Evolutionary conservation across 2,329 filamentous ascomycete genomes (phyloP), one percentile per base, ranked within the genome.

Genomic region (Fusarium subglutinans): DNA sequence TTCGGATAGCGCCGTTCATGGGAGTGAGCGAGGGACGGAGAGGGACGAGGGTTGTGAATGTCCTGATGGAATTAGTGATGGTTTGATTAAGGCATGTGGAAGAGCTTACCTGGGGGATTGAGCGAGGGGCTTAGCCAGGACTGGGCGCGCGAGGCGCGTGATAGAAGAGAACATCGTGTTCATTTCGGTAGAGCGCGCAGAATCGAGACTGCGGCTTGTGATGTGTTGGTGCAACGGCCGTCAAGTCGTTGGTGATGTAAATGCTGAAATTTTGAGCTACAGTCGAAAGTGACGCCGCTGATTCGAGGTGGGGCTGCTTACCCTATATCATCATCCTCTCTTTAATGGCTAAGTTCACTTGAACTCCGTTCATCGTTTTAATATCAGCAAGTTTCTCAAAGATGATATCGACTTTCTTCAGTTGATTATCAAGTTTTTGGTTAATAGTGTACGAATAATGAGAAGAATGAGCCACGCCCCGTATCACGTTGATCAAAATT

Each of bases 41-140:
- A 63, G 81, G 81, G 3, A 87, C 84, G 73, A 90, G 84, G 54
- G 86, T 86, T 57, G 85, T 83, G 77, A 87, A 87, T 58, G 83
- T 81, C 73, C 86, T 88, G 67, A 45, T 30, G 61, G 51, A 38
- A 57, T 73, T 28, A 65, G 66, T 15, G 45, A 61, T 63, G 41
- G 45, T 37, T 51, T 43, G 22, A 59, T 66, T 24, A 18, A 48
- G 30, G 22, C 26, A 44, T 43, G 26, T n/a, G 28, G 54, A 50
- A 28, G 28, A 38, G 47, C 61, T 17, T 72, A 80, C 79, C 80
- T 74, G 37, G 79, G 72, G 15, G 73, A 66, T 60, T 77, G 72
- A 51, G 74, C 55, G 22, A 79, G 59, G 26, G 79, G 56, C 56
- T 75, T 79, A 66, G 73, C 43, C 54, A 81, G 55, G 10, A 74